Evolutionary conservation across 148 eudicot genomes (phyloP), one percentile per base, ranked within the genome.

Genomic region (Simmondsia chinensis): DNA sequence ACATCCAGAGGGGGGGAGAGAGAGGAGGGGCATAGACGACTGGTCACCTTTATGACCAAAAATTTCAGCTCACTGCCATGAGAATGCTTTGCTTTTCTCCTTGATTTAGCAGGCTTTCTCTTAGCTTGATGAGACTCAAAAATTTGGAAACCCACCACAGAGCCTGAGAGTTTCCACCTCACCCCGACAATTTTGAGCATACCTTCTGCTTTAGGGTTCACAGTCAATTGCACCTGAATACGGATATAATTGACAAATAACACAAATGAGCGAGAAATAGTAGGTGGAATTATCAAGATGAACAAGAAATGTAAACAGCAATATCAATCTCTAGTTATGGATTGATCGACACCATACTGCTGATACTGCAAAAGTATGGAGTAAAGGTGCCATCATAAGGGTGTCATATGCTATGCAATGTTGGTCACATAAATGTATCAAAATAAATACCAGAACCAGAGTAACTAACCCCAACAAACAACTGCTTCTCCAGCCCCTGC

Each of bases 121-220:
- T 71, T 85, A 15, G 58, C 60, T 54, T 68, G 56, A 36, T 71
- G 69, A 15, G 81, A 43, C 42, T 68, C 65, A 45, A 91, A 85
- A 35, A 59, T 65, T 59, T 66, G 80, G 57, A 79, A 74, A 31
- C 94, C 99, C 48, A 68, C 69, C 45, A 91, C 83, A 30, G 80
- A 76, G 61, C 83, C 88, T 39, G 95, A 91, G 46, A 91, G 67
- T 62, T 85, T 85, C 99, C 99, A 91, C 63, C 86, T 59, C 33
- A 91, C 83, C 61, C 99, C 99, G 59, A 75, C 83, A 47, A 91
- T 56, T 49, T 73, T 68, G 41, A 91, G 68, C 30, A 68, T 57
- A 57, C 99, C 99, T 71, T 91, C 99, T 34, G 40, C 51, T 66
- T 54, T 69, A 42, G 99, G 95, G 34, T 74, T 82, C 33, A 79